Evolutionary conservation across 2,329 filamentous ascomycete genomes (phyloP).

Genomic region (Cytospora leucostoma): DNA sequence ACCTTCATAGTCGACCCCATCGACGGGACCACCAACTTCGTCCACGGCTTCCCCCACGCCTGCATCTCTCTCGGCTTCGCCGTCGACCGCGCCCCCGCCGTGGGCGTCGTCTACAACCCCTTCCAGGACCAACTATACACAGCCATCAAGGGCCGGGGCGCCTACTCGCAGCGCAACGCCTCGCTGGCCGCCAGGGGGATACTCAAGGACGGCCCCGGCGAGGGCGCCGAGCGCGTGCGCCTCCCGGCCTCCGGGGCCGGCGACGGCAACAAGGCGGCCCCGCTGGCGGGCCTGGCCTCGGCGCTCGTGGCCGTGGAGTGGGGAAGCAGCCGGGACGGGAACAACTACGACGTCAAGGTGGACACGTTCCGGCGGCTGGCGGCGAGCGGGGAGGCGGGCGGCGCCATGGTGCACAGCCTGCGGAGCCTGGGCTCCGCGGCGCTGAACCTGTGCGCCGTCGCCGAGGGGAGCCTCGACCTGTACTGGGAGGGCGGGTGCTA

Average conservation of each 20-base stretch:
- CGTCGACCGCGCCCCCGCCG: slow-evolving; percentile 59
- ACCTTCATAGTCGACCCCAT: slow-evolving; percentile 84
- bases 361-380: slow-evolving; percentile 65
- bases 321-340: slow-evolving; percentile 67
- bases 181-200: slow-evolving; percentile 42
- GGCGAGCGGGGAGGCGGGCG: slow-evolving; percentile 60
- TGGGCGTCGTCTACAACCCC: slow-evolving; percentile 81
- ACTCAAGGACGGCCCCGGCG: slow-evolving; percentile 20
- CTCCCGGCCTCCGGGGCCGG: slow-evolving; percentile 44
- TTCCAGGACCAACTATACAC: slow-evolving; percentile 70
- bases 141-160: slow-evolving; percentile 67
- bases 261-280: slow-evolving; percentile 48
- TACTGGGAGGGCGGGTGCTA: slow-evolving; percentile 87
- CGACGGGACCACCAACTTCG: slow-evolving; percentile 80
- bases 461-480: slow-evolving; percentile 68
- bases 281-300: slow-evolving; percentile 60
- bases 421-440: slow-evolving; percentile 73
- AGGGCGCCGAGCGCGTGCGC: slow-evolving; percentile 26
- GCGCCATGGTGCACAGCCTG: slow-evolving; percentile 75
- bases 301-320: slow-evolving; percentile 73
- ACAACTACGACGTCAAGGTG: slow-evolving; percentile 70
- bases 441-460: slow-evolving; percentile 72
- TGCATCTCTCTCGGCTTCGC: slow-evolving; percentile 77
- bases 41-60: slow-evolving; percentile 73
- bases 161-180: slow-evolving; percentile 55